Conservation (phyloP, 345 rosid genomes). For the Aegle marmelos region DNA sequence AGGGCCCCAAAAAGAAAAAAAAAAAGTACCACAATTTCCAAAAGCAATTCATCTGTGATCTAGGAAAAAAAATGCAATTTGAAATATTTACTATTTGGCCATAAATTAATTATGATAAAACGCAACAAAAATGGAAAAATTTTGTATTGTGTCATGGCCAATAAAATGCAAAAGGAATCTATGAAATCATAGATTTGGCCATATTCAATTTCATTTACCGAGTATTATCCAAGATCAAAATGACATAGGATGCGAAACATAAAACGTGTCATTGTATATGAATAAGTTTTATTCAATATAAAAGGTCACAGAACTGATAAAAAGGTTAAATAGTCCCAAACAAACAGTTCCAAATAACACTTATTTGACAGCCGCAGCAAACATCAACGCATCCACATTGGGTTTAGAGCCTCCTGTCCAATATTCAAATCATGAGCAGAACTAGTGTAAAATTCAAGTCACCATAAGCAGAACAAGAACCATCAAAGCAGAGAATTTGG, state of each 20-base stretch:
- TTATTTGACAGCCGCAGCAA: not conserved
- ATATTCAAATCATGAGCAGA: constrained; percentile 6
- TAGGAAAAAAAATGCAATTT: too few species aligned
- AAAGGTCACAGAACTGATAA: not conserved
- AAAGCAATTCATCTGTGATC: not conserved
- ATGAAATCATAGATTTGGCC: not conserved
- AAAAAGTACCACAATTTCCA: too few species aligned
- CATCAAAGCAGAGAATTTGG: not conserved
- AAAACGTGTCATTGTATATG: not conserved
- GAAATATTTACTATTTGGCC: not conserved
- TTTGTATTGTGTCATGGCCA: not conserved
- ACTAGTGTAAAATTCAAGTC: not conserved
- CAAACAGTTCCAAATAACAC: constrained; percentile 9
- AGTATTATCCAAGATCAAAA: not conserved
- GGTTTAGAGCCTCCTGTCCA: constrained; percentile 20
- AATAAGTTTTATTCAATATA: constrained; percentile 21
- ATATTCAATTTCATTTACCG: not conserved
- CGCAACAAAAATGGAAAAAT: not conserved
- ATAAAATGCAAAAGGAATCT: not conserved
- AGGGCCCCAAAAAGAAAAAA: too few species aligned
- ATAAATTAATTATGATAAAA: too few species aligned
- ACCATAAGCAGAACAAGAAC: not conserved
- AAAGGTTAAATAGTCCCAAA: constrained; percentile 9
- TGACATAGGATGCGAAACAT: not conserved
- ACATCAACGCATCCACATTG: constrained; percentile 16